Conservation (phyloP, 108 stramenopile species). For the Nitzschia sp. region DNA sequence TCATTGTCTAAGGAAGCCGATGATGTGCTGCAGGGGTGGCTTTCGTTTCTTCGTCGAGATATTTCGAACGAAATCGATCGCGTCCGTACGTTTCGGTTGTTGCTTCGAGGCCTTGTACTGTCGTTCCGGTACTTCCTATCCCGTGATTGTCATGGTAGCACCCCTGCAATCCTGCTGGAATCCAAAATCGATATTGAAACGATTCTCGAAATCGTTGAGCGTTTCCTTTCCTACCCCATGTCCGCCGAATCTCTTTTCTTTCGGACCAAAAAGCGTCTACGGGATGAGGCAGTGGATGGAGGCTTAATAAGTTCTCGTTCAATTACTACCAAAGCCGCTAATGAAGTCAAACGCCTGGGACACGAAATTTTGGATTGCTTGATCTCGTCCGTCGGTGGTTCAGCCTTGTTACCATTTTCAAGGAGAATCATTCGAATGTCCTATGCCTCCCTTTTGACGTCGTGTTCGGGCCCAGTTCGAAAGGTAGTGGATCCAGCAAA, state of each 20-base stretch:
- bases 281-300: slow-evolving; percentile 37
- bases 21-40: slow-evolving; percentile 22
- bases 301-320: slow-evolving; percentile 42
- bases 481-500: slow-evolving; percentile 42
- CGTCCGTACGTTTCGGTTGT: slow-evolving; percentile 17
- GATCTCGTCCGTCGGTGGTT: slow-evolving; percentile 25
- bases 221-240: slow-evolving; percentile 44
- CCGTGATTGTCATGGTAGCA: slow-evolving; percentile 6
- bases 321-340: slow-evolving; percentile 26
- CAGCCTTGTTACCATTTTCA: slow-evolving; percentile 36
- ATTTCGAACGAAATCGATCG: slow-evolving; percentile 14
- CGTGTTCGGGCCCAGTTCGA: slow-evolving; percentile 37
- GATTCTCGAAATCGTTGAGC: slow-evolving; percentile 36
- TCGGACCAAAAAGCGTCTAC: slow-evolving; percentile 49
- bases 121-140: slow-evolving; percentile 2
- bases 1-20: slow-evolving; percentile 9
- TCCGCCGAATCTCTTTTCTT: slow-evolving; percentile 46
- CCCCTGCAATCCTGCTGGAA: slow-evolving; percentile 3
- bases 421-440: slow-evolving; percentile 38
- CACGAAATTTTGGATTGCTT: slow-evolving; percentile 31
- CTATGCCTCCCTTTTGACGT: slow-evolving; percentile 41
- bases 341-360: slow-evolving; percentile 41
- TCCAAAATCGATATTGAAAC: slow-evolving; percentile 18
- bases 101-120: slow-evolving; percentile 23
- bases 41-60: slow-evolving; percentile 17